Evolutionary conservation across 257 asterid species (phyloP), one percentile per base, ranked within the genome.

Genomic region (Perilla frutescens): DNA sequence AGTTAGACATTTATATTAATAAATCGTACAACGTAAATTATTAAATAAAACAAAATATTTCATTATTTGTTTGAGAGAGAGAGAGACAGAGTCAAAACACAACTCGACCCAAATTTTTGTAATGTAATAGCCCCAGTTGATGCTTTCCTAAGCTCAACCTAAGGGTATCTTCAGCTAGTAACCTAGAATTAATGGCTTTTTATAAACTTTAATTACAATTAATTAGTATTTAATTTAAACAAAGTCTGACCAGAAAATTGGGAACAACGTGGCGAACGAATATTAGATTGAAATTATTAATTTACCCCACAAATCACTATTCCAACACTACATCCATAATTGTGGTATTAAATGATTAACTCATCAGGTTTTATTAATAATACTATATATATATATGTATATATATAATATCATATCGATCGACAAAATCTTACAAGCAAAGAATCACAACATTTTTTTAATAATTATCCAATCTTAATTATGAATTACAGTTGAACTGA

Each of bases 61-160:
- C 26, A 20, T 20, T 20, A 20, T 20, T 20, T 20, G 26, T 20
- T 20, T 20, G 26, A 20, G 26, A 20, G 26, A 20, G 26, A 20
- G 26, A 20, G 26, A 20, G 26, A 20, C 0, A 20, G 26, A 20
- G 26, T 20, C 26, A 20, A 20, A 20, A 20, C 26, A 20, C 26
- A 20, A 20, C 26, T 20, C 26, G 26, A 20, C 26, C 26, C 26
- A 20, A 20, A 20, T 20, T 20, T 20, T 20, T 20, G 26, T 20
- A 20, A 20, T 20, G 26, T 20, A 20, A 20, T 20, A 4, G 4
- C 76, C 43, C 68, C 59, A 77, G 73, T 47, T 48, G 8, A 49
- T 77, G 77, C 50, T 14, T 47, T 73, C 71, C 70, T 57, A 53
- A 67, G 34, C 8, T 43, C 39, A 31, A 59, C 47, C 44, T 15